Percentiles rank a stretch among this genome's conserved stretches.
phyloP scores from a whole-genome alignment of 1,284 basidiomycete genomes.

The Trichosporon coremiiforme region DNA sequence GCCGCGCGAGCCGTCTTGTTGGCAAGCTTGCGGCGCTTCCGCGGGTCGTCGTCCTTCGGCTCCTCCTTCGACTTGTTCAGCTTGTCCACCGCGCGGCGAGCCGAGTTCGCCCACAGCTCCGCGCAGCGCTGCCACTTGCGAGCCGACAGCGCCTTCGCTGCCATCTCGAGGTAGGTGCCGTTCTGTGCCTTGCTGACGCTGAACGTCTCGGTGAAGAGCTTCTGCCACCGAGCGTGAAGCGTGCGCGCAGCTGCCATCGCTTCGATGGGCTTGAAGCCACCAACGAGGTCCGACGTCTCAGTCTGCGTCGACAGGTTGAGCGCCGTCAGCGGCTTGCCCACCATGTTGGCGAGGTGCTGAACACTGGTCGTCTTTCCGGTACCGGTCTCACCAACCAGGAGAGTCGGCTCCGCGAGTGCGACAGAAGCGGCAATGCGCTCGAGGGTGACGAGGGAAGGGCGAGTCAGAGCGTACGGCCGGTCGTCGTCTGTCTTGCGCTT shows the following conservation, averaged over 20 bases:
- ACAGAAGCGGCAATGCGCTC: slow-evolving; percentile 79
- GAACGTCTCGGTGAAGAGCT: slow-evolving; percentile 85
- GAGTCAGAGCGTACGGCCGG: slow-evolving; percentile 85
- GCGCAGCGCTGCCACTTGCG: slow-evolving; percentile 84
- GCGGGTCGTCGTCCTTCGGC: slow-evolving; percentile 57
- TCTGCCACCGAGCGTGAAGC: slow-evolving; percentile 75
- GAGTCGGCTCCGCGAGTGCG: slow-evolving; percentile 75
- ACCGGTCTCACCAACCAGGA: slow-evolving; percentile 96
- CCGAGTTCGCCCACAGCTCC: slow-evolving; percentile 67
- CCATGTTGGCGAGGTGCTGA: slow-evolving; percentile 80
- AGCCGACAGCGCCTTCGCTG: slow-evolving; percentile 78
- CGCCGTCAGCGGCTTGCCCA: slow-evolving; percentile 76
- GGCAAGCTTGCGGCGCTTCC: slow-evolving; percentile 75
- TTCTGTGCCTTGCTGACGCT: slow-evolving; percentile 77
- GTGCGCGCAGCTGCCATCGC: slow-evolving; percentile 73
- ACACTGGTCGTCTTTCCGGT: slow-evolving; percentile 97
- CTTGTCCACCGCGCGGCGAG: slow-evolving; percentile 57
- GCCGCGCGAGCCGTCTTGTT: slow-evolving; percentile 48
- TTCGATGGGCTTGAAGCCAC: slow-evolving; percentile 94
- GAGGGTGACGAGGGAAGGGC: slow-evolving; percentile 77
- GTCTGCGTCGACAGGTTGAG: slow-evolving; percentile 97
- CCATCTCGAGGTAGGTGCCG: slow-evolving; percentile 78
- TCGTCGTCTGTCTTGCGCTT: slow-evolving; percentile 32
- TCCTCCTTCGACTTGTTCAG: slow-evolving; percentile 59
- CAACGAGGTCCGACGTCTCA: slow-evolving; percentile 89